Conservation (phyloP, 73 alveolate genomes). For the Tetrahymena borealis region DNA sequence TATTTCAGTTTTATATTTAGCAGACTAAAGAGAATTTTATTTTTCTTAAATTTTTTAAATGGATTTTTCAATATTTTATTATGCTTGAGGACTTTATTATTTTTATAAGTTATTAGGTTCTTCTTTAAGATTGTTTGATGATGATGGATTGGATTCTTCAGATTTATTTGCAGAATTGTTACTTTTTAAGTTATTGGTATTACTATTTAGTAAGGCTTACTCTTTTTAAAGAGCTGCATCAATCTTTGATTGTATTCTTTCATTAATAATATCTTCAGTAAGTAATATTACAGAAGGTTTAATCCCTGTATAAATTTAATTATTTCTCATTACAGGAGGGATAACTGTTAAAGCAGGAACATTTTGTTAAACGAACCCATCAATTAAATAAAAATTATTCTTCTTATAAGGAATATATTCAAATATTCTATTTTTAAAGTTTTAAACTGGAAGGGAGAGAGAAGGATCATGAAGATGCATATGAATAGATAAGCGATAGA, state of each 20-base stretch:
- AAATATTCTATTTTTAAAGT: background rate
- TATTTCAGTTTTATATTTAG: too few relatives aligned
- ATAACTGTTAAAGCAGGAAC: conserved; percentile 4
- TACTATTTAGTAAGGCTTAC: background rate
- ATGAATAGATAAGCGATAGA: conserved; percentile 13
- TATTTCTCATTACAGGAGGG: conserved; percentile 9
- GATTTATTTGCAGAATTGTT: background rate
- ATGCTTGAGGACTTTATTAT: too few relatives aligned
- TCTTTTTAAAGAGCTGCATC: background rate
- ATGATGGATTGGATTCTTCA: background rate
- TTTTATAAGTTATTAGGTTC: too few relatives aligned
- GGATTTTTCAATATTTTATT: too few relatives aligned
- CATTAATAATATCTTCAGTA: background rate
- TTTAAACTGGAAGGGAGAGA: background rate
- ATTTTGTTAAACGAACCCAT: conserved; percentile 13
- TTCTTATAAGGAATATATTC: background rate
- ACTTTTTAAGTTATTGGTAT: background rate
- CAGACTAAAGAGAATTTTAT: too few relatives aligned
- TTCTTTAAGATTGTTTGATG: too few relatives aligned
- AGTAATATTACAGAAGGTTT: conserved; percentile 30
- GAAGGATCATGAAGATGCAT: conserved; percentile 25
- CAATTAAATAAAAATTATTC: conserved; percentile 21
- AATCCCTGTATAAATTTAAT: conserved; percentile 3
- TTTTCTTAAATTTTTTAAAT: too few relatives aligned
- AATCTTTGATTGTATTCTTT: background rate